Percentiles rank a stretch among this genome's conserved stretches.
Conservation (phyloP, 768 basidiomycete species). For the Strobilomyces dryophilus region DNA sequence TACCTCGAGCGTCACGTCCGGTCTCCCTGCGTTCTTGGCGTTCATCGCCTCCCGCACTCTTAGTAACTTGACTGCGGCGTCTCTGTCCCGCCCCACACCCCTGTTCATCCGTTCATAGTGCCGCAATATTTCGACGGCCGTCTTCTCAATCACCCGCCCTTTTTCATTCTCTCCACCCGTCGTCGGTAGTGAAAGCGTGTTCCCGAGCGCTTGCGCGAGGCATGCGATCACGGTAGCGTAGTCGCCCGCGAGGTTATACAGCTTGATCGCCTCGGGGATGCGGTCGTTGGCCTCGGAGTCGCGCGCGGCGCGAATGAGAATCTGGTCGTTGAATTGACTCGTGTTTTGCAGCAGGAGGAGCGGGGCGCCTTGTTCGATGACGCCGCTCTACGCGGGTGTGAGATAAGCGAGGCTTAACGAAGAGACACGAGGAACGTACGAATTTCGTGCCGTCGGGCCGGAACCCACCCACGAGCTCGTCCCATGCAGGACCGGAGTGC, state of each 20-base stretch:
- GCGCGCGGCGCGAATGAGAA: slow-evolving; percentile 79
- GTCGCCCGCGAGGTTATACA: slow-evolving; percentile 93
- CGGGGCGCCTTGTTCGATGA: slow-evolving; percentile 78
- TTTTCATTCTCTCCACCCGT: slow-evolving; percentile 53
- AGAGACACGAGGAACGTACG: slow-evolving; percentile 44
- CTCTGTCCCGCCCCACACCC: slow-evolving; percentile 66
- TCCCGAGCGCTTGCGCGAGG: slow-evolving; percentile 83
- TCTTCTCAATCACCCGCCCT: slow-evolving; percentile 62
- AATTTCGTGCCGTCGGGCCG: slow-evolving; percentile 85
- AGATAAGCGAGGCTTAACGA: not conserved
- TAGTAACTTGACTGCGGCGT: slow-evolving; percentile 71
- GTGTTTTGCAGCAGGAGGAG: slow-evolving; percentile 68
- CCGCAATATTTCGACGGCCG: slow-evolving; percentile 73
- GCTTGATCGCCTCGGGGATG: slow-evolving; percentile 85
- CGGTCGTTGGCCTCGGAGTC: slow-evolving; percentile 82
- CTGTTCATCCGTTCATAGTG: slow-evolving; percentile 77
- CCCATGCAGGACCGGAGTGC: slow-evolving; percentile 80
- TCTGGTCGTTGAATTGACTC: slow-evolving; percentile 71
- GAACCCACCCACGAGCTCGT: slow-evolving; percentile 92
- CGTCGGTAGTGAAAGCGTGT: slow-evolving; percentile 64
- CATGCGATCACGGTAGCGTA: slow-evolving; percentile 84
- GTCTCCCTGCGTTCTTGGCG: slow-evolving; percentile 64
- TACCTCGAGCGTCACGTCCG: slow-evolving; percentile 82
- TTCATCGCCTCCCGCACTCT: slow-evolving; percentile 79
- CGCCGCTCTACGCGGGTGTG: slow-evolving; percentile 58